Evolutionary conservation across 2,329 filamentous ascomycete species (phyloP).

Genomic region (Fusarium fujikuroi): DNA sequence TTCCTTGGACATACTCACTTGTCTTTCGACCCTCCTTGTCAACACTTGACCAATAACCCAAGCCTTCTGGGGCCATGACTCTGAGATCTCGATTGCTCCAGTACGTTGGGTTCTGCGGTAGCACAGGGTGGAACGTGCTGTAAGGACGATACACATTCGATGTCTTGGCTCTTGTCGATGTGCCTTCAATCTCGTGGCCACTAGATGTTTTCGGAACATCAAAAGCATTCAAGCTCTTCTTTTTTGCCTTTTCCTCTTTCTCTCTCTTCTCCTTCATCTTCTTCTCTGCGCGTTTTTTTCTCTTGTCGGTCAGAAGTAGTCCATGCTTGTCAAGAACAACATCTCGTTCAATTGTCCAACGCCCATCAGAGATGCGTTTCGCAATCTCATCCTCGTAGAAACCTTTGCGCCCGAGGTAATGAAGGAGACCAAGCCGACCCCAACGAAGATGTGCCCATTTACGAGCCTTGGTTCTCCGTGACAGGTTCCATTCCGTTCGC

Average conservation of each 20-base stretch:
- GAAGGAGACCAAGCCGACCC: conserved; percentile 16
- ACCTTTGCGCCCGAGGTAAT: conserved; percentile 8
- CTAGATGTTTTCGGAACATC: not conserved
- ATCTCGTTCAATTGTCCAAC: conserved; percentile 19
- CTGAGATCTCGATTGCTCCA: conserved; percentile 45
- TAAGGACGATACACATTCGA: conserved; percentile 45
- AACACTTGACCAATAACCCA: conserved; percentile 39
- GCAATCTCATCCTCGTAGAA: conserved; percentile 21
- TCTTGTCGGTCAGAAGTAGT: conserved; percentile 15
- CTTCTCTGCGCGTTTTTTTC: conserved; percentile 8
- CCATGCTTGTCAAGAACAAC: conserved; percentile 15
- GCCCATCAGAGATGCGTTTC: conserved; percentile 12
- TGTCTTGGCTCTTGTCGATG: conserved; percentile 31
- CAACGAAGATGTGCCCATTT: conserved; percentile 18
- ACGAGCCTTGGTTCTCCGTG: not conserved
- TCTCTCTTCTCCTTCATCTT: conserved; percentile 8
- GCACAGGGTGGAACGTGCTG: conserved; percentile 41
- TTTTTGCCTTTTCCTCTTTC: conserved; percentile 8
- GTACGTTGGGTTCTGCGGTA: conserved; percentile 35
- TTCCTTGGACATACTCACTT: conserved; percentile 14
- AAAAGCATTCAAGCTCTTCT: not conserved
- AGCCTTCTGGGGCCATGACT: conserved; percentile 44
- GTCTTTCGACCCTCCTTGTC: conserved; percentile 33
- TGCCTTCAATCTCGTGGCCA: conserved; percentile 3
- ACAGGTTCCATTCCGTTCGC: conserved; percentile 15